Conservation (phyloP, 306 rosid species). For the Parietaria judaica region DNA sequence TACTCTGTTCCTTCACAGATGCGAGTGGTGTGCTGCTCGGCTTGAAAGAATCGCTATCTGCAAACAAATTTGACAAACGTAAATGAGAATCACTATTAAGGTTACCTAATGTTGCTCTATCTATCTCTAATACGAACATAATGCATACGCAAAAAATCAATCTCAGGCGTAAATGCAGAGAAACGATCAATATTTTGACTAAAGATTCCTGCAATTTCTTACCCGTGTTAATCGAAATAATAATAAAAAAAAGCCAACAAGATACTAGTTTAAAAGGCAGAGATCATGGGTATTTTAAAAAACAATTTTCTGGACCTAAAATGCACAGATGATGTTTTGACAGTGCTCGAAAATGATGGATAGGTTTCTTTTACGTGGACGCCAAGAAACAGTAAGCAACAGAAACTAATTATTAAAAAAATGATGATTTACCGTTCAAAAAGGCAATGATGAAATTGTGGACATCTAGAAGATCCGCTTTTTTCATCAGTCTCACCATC, state of each 20-base stretch:
- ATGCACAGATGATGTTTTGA: neutral
- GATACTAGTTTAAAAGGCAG: no score
- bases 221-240: no score
- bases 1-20: conserved; percentile 49
- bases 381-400: neutral
- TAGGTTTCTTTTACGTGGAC: neutral
- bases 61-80: conserved; percentile 22
- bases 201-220: no score
- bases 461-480: conserved; percentile 68
- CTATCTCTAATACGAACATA: no score
- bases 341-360: neutral
- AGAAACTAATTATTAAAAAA: conserved; percentile 9
- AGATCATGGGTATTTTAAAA: neutral
- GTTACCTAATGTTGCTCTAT: no score
- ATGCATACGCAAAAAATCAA: no score
- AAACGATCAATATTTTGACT: no score
- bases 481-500: conserved; percentile 56
- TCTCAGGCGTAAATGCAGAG: no score
- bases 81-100: conserved; percentile 8
- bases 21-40: conserved; percentile 29
- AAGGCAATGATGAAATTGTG: conserved; percentile 68
- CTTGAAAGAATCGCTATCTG: conserved; percentile 78
- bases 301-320: neutral
- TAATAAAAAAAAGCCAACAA: no score
- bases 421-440: conserved; percentile 45